Conservation (phyloP, 768 basidiomycete genomes). For the Agrocybe pediades region DNA sequence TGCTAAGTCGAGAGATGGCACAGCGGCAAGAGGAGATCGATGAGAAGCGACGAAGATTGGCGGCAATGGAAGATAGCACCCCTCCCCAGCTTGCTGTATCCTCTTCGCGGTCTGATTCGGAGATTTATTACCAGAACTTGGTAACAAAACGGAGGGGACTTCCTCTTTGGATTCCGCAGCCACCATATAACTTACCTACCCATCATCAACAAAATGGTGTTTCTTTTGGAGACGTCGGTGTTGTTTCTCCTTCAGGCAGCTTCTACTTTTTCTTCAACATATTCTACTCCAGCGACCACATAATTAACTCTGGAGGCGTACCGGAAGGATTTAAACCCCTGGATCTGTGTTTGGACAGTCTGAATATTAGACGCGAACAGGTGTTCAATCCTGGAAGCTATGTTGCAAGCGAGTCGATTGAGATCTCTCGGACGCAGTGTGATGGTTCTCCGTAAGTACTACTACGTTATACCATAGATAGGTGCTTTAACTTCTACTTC, state of each 20-base stretch:
- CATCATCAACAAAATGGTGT: slow-evolving; percentile 14
- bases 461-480: not conserved
- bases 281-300: slow-evolving; percentile 10
- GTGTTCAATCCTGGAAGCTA: slow-evolving; percentile 9
- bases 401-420: slow-evolving; percentile 9
- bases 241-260: slow-evolving; percentile 11
- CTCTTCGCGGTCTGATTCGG: no score
- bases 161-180: slow-evolving; percentile 19
- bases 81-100: no score
- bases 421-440: not conserved
- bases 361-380: slow-evolving; percentile 5
- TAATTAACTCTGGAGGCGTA: slow-evolving; percentile 11
- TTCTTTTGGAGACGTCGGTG: slow-evolving; percentile 20
- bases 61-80: no score
- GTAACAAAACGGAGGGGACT: slow-evolving; percentile 12
- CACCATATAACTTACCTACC: slow-evolving; percentile 8
- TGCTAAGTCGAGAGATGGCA: not conserved
- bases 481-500: not conserved
- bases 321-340: slow-evolving; percentile 11
- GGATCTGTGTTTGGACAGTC: not conserved
- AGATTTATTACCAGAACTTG: slow-evolving; percentile 19
- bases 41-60: not conserved
- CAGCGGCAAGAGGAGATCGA: not conserved
- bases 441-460: not conserved
- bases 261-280: slow-evolving; percentile 24